Base-by-base conservation (phyloP, 192 early-diverging fungal genomes). In the Coemansia sp. region DNA sequence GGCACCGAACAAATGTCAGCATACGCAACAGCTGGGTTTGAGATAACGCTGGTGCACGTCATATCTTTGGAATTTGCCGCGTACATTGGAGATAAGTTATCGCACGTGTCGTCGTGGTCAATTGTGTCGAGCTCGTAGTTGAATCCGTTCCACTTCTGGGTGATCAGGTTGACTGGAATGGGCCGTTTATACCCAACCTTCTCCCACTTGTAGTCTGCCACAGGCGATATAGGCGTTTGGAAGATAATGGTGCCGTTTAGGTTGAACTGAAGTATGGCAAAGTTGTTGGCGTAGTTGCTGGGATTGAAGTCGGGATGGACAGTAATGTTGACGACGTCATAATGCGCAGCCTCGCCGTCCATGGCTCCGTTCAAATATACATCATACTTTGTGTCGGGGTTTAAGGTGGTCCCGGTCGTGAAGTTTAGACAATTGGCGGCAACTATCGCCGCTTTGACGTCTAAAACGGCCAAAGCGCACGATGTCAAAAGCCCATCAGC, bases 221-320 rank as follows among this genome's bases (percentile, higher is more conserved):
- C n/a, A n/a, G 48, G 48, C 10, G 48, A 25, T 28, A 50, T 30
- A 3, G 10, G 2, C 3, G 51, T 60, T n/a, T 24, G 38, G 48
- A 47, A 60, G 1, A 1, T 42, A 9, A 27, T 28, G 6, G 23
- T 21, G 28, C 35, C 22, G 4, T 42, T 46, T 0, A 5, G n/a
- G n/a, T 60, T 60, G 32, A 42, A 60, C 48, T 60, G 33, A 0
- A 60, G 19, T 1, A 60, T 35, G 21, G 58, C 58, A 40, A 60
- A 35, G n/a, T 47, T 23, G 33, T 60, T 60, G 22, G 42, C 44
- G 10, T 18, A 18, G 3, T 21, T 60, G 11, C 30, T 40, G 0
- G 58, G 11, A n/a, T 60, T 60, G 33, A 40, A 60, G 10, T 19
- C 25, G 2, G 58, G 58, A 42, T 60, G 58, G 10, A 60, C 48